These are phyloP conservation scores for Plenodomus biglobosus DNA, from an alignment of 2,329 filamentous ascomycete genomes.

Conservation along the genomic window DNA sequence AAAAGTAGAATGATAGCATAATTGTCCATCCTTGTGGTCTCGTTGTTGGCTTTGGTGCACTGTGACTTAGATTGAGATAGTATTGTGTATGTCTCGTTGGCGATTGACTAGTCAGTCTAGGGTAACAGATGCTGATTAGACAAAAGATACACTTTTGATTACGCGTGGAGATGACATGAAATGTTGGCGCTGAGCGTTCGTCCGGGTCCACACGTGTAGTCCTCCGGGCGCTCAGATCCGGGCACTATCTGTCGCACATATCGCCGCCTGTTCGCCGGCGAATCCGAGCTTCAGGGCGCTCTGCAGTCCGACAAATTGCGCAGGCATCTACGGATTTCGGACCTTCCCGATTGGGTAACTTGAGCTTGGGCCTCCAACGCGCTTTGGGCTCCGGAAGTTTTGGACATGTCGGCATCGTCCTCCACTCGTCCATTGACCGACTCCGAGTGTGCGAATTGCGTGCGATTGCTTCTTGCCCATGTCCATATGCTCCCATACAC, in stretches of 20 bases:
- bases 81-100: too few species aligned
- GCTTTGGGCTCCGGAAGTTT: neutral
- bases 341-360: neutral
- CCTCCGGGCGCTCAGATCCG: too few species aligned
- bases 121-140: too few species aligned
- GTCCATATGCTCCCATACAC: constrained; percentile 34
- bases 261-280: neutral
- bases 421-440: neutral
- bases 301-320: neutral
- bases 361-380: neutral
- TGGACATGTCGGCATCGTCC: neutral
- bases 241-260: neutral
- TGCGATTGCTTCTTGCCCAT: constrained; percentile 16
- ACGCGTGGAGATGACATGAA: too few species aligned
- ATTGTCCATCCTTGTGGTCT: neutral
- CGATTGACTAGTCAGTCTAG: too few species aligned
- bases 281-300: neutral
- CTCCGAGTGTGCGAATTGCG: too few species aligned
- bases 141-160: too few species aligned
- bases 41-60: too few species aligned
- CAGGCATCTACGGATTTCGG: neutral
- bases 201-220: too few species aligned
- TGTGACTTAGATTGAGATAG: too few species aligned
- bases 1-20: neutral
- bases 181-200: too few species aligned